Base-by-base conservation (phyloP, 805 yeast genomes). In the Metschnikowia reukaufii region DNA sequence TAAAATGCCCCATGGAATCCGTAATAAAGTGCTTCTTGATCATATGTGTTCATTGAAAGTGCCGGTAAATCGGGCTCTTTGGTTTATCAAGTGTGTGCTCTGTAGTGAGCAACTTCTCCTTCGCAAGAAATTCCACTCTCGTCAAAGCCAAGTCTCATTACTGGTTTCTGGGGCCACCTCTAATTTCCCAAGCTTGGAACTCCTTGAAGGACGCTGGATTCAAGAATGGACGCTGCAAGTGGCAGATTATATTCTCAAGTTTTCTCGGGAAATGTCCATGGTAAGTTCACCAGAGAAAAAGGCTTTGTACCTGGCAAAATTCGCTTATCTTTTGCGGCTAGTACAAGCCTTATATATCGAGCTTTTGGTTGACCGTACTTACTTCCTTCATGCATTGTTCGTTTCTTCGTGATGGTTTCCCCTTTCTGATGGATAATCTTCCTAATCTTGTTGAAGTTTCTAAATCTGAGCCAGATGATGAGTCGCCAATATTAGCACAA, bases 161-260 rank as follows among this genome's bases (percentile, higher is more conserved):
- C 49, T 39, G 55, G 36, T 30, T 30, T 6, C 36, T 36, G n/a
- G 15, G 2, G 20, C 37, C 9, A 19, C 3, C 17, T 19, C 44
- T 8, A 36, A 20, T 4, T 36, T 45, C 32, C 48, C 45, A 3
- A 36, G 49, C n/a, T 48, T 62, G 1, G 68, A 69, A 19, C 54
- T 54, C 19, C 54, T 73, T n/a, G 86, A 83, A 48, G 63, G 67
- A 19, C 79, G 76, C 39, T 85, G 97, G 89, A 71, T 84, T 16
- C 80, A 79, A 48, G 96, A 89, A 61, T 92, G 98, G 98, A 87
- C 97, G 0, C 86, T 83, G 35, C 95, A 87, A 54, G 82, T 91
- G 13, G 74, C 82, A 2, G 82, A 79, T 45, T 86, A 74, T 55
- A 56, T 84, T 10, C 81, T 77, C 51, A 73, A 74, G 51, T 70